Percentiles rank a stretch among this genome's conserved stretches.
Evolutionary conservation across 495 filamentous ascomycete species (phyloP).

Genomic region (Penicillium roqueforti): DNA sequence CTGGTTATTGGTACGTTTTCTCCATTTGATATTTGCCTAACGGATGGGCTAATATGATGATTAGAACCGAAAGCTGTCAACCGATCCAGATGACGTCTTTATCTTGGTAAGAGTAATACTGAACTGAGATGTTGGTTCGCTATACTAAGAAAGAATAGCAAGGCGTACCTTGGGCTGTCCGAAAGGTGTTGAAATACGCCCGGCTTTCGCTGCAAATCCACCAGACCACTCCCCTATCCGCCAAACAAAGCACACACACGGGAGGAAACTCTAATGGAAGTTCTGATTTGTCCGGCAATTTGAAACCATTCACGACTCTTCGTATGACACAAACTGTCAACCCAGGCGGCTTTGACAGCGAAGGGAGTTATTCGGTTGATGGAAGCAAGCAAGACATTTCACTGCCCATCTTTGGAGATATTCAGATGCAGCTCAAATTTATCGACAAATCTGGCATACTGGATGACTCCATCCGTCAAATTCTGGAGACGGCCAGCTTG

Average conservation of each 20-base stretch:
- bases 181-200: constrained; percentile 14
- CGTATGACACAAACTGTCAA: constrained; percentile 16
- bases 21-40: background rate
- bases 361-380: constrained; percentile 11
- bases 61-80: constrained; percentile 21
- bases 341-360: constrained; percentile 18
- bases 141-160: constrained; percentile 12
- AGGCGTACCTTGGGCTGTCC: constrained; percentile 20
- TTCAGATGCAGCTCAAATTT: constrained; percentile 13
- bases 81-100: constrained; percentile 19
- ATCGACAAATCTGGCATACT: constrained; percentile 1
- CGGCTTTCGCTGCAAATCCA: constrained; percentile 14
- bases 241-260: background rate
- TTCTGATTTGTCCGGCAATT: background rate
- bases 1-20: constrained; percentile 16
- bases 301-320: constrained; percentile 7
- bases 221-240: constrained; percentile 5
- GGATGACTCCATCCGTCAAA: constrained; percentile 11
- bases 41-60: background rate
- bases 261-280: background rate
- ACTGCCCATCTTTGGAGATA: constrained; percentile 21
- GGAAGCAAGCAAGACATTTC: constrained; percentile 8
- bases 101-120: constrained; percentile 7
- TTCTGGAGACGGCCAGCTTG: background rate
- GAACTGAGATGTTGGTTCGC: background rate